phyloP scores from a whole-genome alignment of 192 early-diverging fungal genomes.

The Coemansia aciculifera region DNA sequence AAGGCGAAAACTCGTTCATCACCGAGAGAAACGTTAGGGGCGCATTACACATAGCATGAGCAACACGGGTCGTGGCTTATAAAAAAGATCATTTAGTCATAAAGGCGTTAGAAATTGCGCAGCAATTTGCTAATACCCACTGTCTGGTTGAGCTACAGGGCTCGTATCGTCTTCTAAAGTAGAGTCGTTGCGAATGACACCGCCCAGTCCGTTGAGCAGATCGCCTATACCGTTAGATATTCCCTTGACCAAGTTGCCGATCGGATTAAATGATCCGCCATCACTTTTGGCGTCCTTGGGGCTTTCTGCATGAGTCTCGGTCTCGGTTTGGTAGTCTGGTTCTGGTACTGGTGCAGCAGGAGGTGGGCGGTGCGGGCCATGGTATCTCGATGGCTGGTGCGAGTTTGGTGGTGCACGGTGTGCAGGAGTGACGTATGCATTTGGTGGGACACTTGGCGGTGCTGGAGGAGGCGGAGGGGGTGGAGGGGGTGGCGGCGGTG shows the following conservation, averaged over 20 bases:
- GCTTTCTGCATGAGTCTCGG: not conserved
- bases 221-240: slow-evolving; percentile 29
- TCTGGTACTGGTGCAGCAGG: slow-evolving; percentile 22
- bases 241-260: slow-evolving; percentile 24
- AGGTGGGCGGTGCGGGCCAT: not conserved
- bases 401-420: not conserved
- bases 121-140: not conserved
- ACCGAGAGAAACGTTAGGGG: not conserved
- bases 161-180: slow-evolving; percentile 15
- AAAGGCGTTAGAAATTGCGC: slow-evolving; percentile 1
- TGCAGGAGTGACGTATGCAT: not conserved
- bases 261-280: slow-evolving; percentile 20
- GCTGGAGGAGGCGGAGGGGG: not conserved
- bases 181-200: not conserved
- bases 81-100: not conserved
- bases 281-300: not conserved
- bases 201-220: slow-evolving; percentile 27
- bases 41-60: slow-evolving; percentile 8
- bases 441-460: slow-evolving; percentile 3
- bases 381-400: not conserved
- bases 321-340: slow-evolving; percentile 22
- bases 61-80: not conserved
- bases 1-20: slow-evolving; percentile 2
- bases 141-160: slow-evolving; percentile 28
- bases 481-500: not conserved